A percentile compares a stretch with the other conserved stretches of the same genome.
These are phyloP conservation scores for Beverwykella pulmonaria DNA, from an alignment of 495 filamentous ascomycete genomes.

Conservation along the genomic window DNA sequence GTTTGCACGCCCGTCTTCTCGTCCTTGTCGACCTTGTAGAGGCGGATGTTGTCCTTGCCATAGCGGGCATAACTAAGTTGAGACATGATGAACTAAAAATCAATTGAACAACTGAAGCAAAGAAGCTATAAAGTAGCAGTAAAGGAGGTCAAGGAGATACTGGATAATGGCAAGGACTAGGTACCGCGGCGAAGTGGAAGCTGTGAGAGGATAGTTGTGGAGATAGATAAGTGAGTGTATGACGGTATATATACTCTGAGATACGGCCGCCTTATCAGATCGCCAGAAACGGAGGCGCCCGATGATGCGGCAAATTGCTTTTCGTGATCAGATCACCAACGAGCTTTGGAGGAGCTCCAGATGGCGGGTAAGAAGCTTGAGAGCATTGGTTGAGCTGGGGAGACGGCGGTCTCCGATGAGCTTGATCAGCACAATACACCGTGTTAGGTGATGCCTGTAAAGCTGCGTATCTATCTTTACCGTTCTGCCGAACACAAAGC, in stretches of 20 bases:
- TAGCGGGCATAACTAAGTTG: constrained; percentile 49
- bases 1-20: constrained; percentile 70
- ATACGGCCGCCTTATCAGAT: constrained; percentile 28
- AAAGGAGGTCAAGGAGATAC: not conserved
- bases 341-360: constrained; percentile 16
- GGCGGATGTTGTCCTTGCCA: constrained; percentile 86
- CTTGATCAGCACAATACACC: not conserved
- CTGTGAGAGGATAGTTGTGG: not conserved
- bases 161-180: not conserved
- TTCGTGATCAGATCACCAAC: constrained; percentile 29
- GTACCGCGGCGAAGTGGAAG: not conserved
- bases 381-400: constrained; percentile 19
- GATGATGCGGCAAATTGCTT: constrained; percentile 27
- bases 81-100: constrained; percentile 39
- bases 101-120: not conserved
- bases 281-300: constrained; percentile 27
- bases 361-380: constrained; percentile 8
- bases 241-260: constrained; percentile 19
- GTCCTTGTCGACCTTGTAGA: constrained; percentile 88
- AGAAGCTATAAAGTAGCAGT: not conserved
- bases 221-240: constrained; percentile 14
- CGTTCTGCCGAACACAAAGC: not conserved
- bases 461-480: not conserved
- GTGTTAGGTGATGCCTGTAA: not conserved
- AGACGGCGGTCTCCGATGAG: not conserved